Evolutionary conservation across 352 stramenopile genomes (phyloP), one percentile per base, ranked within the genome.

Genomic region (Phytophthora ohioensis): DNA sequence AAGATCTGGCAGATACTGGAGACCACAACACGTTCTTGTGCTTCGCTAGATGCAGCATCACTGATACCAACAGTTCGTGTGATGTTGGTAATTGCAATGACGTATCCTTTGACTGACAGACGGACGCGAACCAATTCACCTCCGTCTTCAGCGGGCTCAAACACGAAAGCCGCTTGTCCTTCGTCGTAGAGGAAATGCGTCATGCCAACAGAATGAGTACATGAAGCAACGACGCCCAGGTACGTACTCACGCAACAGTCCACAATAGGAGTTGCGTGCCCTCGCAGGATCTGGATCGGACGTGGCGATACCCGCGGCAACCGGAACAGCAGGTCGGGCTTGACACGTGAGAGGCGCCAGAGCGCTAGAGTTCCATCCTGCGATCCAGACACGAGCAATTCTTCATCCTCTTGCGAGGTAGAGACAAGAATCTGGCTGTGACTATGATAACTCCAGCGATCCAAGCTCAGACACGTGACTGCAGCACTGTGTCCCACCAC

Each of bases 101-200:
- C 71, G 63, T 87, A 91, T n/a, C 87, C 87, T 62, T 92, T 90
- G 0, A 69, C 51, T 1, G 82, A 89, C 15, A 88, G 7, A 4
- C 80, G 67, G 1, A 91, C 79, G 7, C 81, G 76, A n/a, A 75
- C 77, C n/a, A 89, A 73, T 54, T 81, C 67, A 5, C 59, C 67
- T 17, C 39, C 47, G 6, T 43, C 36, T 10, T 58, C 74, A 47
- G 56, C 67, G n/a, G 74, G 81, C 57, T 87, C 76, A 12, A 91
- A 79, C n/a, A 76, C 64, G 56, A 92, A 94, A 4, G 88, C 82
- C 3, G 94, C 88, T 56, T 87, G 73, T 8, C 86, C 88, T 53
- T 91, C 76, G 21, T 91, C 84, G 54, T 94, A 84, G 6, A 95
- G 38, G 53, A 90, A 94, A 60, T 94, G 87, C 1, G 89, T 78